Percentiles rank a stretch among this genome's conserved stretches.
Evolutionary conservation across 2,329 filamentous ascomycete species (phyloP).

Genomic region (Colletotrichum liriopes): DNA sequence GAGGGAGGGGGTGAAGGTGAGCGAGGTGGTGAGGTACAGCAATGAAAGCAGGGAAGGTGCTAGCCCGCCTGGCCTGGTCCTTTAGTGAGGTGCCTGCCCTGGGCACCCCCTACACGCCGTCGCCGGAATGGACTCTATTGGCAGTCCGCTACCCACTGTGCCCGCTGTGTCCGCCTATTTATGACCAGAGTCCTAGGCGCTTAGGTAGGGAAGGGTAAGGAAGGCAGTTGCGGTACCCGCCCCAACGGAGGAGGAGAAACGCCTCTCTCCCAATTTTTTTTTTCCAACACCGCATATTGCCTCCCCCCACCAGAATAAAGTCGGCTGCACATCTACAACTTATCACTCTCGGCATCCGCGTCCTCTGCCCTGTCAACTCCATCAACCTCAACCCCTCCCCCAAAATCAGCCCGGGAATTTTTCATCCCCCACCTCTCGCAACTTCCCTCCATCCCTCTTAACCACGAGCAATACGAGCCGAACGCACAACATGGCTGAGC

Average conservation of each 20-base stretch:
- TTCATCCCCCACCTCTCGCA: conserved; percentile 19
- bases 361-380: conserved; percentile 30
- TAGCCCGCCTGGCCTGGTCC: background rate
- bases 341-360: conserved; percentile 31
- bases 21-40: background rate
- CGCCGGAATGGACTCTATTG: conserved; percentile 18
- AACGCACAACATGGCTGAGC: conserved; percentile 69
- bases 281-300: conserved; percentile 18
- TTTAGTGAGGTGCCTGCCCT: background rate
- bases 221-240: conserved; percentile 32
- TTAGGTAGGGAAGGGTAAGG: background rate
- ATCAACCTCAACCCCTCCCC: conserved; percentile 14
- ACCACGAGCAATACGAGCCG: conserved; percentile 11
- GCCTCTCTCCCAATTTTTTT: conserved; percentile 40
- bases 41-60: conserved; percentile 6
- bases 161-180: conserved; percentile 31
- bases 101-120: background rate
- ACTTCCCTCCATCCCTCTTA: conserved; percentile 29
- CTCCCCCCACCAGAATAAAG: conserved; percentile 43
- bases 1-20: background rate
- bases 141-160: conserved; percentile 18
- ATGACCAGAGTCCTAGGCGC: conserved; percentile 35
- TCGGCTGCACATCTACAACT: conserved; percentile 42
- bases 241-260: conserved; percentile 37
- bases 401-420: conserved; percentile 11